Evolutionary conservation across 371 early-diverging fungal genomes (phyloP), one percentile per base, ranked within the genome.

Genomic region (Syncephalastrum contaminatum): DNA sequence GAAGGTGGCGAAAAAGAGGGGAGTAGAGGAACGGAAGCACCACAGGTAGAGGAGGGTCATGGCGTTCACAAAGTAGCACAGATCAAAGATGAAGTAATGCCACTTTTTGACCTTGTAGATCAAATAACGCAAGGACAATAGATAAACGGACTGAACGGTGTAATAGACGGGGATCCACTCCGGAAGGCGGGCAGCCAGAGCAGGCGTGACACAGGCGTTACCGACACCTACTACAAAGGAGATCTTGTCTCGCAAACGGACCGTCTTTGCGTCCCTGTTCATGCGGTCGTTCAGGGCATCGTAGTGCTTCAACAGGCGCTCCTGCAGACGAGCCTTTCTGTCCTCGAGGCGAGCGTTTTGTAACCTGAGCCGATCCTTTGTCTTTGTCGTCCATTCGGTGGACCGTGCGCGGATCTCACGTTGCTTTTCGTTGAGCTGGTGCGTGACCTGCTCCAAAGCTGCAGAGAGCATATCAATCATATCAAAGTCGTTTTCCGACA

Each of bases 21-120:
- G 40, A 10, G 62, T 54, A 12, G 80, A 80, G 7, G 71, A 53
- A 6, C 85, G 85, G 43, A 77, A 79, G 2, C 73, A 58, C 64
- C 80, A 80, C 12, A 86, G 58, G 40, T 67, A 83, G 6, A 82
- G 41, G 18, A 87, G 63, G 2, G 81, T 73, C 63, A 84, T 72
- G 19, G 65, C 69, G 61, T 88, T 88, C 47, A 85, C 84, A 68
- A 80, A 82, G 55, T 88, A 88, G 51, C 88, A 88, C 30, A 87
- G 71, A 77, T 88, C 88, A 60, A 86, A 85, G 40, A 84, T 65
- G 56, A 88, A 88, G 48, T 83, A 87, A 62, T 88, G 88, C 80
- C 83, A 87, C 40, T 75, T 65, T 43, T 73, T 75, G 19, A 62
- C 66, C 58, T 82, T 82, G 71, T 88, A 88, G 41, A 84, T 70